Percentiles rank a stretch among this genome's conserved stretches.
These are phyloP conservation scores for Fomitiporia mediterranea DNA, from an alignment of 1,284 basidiomycete genomes.

Conservation along the genomic window DNA sequence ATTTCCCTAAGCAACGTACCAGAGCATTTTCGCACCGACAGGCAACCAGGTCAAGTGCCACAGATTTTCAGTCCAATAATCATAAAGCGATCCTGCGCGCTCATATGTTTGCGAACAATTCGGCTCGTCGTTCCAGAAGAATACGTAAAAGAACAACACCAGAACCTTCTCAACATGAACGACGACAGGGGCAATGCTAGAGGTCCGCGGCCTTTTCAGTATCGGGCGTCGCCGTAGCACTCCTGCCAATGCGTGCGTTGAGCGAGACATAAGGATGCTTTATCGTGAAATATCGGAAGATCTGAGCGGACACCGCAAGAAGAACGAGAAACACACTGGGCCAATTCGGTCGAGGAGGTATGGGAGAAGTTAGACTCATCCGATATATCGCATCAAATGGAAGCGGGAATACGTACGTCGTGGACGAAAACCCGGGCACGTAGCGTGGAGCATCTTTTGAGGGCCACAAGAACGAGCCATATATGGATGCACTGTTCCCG, in stretches of 20 bases:
- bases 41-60: too few relatives aligned
- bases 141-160: too few relatives aligned
- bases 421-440: constrained; percentile 37
- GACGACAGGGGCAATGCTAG: background rate
- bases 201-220: background rate
- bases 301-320: constrained; percentile 25
- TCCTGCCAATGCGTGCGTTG: background rate
- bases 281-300: constrained; percentile 14
- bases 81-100: too few relatives aligned
- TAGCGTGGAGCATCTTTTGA: constrained; percentile 34
- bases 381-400: background rate
- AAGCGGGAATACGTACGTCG: constrained; percentile 21
- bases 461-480: constrained; percentile 43
- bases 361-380: background rate
- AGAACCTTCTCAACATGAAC: too few relatives aligned
- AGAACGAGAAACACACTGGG: constrained; percentile 24
- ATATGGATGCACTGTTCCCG: constrained; percentile 35
- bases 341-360: background rate
- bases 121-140: too few relatives aligned
- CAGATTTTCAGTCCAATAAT: too few relatives aligned
- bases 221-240: background rate
- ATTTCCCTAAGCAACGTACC: too few relatives aligned
- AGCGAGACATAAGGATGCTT: constrained; percentile 19
- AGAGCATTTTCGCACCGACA: too few relatives aligned
- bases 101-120: too few relatives aligned